Conservation (phyloP, 2,329 filamentous ascomycete genomes). For the Alternaria sp. region DNA sequence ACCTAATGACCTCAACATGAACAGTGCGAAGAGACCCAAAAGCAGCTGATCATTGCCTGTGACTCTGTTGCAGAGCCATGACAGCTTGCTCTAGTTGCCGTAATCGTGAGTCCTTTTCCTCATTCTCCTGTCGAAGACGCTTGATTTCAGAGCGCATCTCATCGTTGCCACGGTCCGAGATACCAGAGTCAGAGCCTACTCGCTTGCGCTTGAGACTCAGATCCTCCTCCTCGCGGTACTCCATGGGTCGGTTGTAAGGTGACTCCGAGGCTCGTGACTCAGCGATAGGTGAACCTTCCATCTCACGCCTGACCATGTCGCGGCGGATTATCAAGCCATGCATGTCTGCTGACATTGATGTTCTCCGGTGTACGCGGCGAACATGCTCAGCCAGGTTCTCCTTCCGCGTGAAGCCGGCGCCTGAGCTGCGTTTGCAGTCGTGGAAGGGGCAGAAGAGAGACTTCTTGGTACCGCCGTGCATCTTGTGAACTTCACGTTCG, state of each 20-base stretch:
- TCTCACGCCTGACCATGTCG: slow-evolving; percentile 28
- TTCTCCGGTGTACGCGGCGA: slow-evolving; percentile 76
- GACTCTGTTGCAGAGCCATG: slow-evolving; percentile 44
- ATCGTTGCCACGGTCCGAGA: slow-evolving; percentile 36
- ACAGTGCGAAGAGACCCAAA: not conserved
- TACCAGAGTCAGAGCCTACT: slow-evolving; percentile 35
- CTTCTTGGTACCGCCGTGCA: slow-evolving; percentile 88
- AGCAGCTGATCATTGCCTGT: slow-evolving; percentile 17
- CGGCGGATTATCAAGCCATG: slow-evolving; percentile 43
- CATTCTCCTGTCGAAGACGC: slow-evolving; percentile 52
- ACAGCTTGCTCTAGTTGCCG: slow-evolving; percentile 48
- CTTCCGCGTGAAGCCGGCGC: slow-evolving; percentile 88
- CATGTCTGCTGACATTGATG: slow-evolving; percentile 48
- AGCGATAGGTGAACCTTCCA: slow-evolving; percentile 30
- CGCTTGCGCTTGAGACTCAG: slow-evolving; percentile 45
- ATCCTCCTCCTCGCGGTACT: slow-evolving; percentile 38
- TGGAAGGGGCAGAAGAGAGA: slow-evolving; percentile 84
- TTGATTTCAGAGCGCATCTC: slow-evolving; percentile 52
- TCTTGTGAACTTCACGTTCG: slow-evolving; percentile 91
- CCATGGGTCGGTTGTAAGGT: slow-evolving; percentile 33
- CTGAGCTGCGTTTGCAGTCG: slow-evolving; percentile 88
- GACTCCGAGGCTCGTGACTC: slow-evolving; percentile 37
- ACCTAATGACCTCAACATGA: not conserved
- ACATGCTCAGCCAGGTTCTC: slow-evolving; percentile 96
- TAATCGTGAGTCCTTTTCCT: slow-evolving; percentile 51